Base-by-base conservation (phyloP, 2,329 filamentous ascomycete species). In the Thielaviopsis euricoi region DNA sequence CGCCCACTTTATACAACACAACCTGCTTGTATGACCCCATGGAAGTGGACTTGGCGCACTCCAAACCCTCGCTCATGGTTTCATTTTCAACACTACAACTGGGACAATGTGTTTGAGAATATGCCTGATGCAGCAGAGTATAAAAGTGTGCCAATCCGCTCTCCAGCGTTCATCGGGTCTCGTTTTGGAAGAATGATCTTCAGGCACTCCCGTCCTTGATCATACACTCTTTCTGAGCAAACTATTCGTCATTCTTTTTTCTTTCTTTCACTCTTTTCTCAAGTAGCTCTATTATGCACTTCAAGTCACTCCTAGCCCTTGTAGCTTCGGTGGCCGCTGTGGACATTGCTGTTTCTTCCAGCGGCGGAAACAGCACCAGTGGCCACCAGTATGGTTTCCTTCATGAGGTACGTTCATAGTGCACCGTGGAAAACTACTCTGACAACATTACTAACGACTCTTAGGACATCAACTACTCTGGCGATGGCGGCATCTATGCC, bases 401-500 rank as follows among this genome's bases (percentile, higher is more conserved):
- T 2, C 72, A 74, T 54, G 72, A 74, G 66, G 72, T 73, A 59
- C 46, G 65, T 52, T 1, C 9, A 2, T 13, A 6, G 4, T 6
- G 5, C 19, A 5, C 9, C 13, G 13, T 5, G 2, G 46, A 53
- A 19, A 17, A 22, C 25, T 13, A 17, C 26, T 25, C 4, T n/a
- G 43, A 17, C 17, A 6, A 10, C 10, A 12, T 19, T 6, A 43
- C 57, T 62, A 15, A 43, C 6, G n/a, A 17, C 10, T 3, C 0
- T 21, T 15, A 80, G 77, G 79, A 81, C 57, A 83, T 83, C 66
- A 81, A 81, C 67, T 80, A 85, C 66, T 83, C 80, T 1, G 83
- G 84, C 2, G 85, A 88, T 65, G 84, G 85, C 22, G 85, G 84
- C 5, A 78, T 87, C 61, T 87, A 88, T 65, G 84, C 81, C 53